phyloP scores from a whole-genome alignment of 345 rosid genomes.

The Crucihimalaya himalaica region DNA sequence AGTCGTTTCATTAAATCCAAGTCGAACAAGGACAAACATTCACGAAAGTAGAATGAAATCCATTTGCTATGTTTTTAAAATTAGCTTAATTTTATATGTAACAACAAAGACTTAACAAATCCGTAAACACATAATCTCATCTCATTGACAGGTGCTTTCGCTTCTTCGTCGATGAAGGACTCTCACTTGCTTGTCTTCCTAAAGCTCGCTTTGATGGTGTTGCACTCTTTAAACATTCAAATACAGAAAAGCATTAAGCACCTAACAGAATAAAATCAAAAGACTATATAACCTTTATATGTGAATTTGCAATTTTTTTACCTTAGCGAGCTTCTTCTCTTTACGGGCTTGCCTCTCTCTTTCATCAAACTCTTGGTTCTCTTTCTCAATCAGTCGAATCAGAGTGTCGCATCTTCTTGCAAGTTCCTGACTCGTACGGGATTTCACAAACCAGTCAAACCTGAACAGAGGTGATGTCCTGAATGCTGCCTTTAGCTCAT shows the following conservation, averaged over 20 bases:
- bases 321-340: slow-evolving; percentile 99
- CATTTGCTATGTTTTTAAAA: not conserved
- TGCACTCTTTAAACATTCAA: slow-evolving; percentile 36
- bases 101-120: slow-evolving; percentile 10
- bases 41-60: slow-evolving; percentile 8
- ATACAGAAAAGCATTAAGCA: not conserved
- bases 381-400: slow-evolving; percentile 94
- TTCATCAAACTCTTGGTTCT: slow-evolving; percentile 96
- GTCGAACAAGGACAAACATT: slow-evolving; percentile 10
- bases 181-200: slow-evolving; percentile 74
- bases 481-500: slow-evolving; percentile 96
- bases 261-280: not conserved
- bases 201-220: slow-evolving; percentile 76
- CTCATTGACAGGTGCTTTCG: slow-evolving; percentile 79
- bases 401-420: slow-evolving; percentile 97
- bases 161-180: slow-evolving; percentile 68
- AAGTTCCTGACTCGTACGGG: slow-evolving; percentile 97
- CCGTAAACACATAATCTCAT: slow-evolving; percentile 35
- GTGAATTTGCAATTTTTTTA: slow-evolving; percentile 2
- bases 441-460: slow-evolving; percentile 99
- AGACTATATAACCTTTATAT: not conserved
- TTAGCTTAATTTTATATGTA: slow-evolving; percentile 10
- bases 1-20: slow-evolving; percentile 8
- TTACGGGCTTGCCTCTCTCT: slow-evolving; percentile 98
- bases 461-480: slow-evolving; percentile 90